Percentiles rank a stretch among this genome's conserved stretches.
Conservation (phyloP, 139 green algal genomes). For the Deuterostichococcus epilithicus region DNA sequence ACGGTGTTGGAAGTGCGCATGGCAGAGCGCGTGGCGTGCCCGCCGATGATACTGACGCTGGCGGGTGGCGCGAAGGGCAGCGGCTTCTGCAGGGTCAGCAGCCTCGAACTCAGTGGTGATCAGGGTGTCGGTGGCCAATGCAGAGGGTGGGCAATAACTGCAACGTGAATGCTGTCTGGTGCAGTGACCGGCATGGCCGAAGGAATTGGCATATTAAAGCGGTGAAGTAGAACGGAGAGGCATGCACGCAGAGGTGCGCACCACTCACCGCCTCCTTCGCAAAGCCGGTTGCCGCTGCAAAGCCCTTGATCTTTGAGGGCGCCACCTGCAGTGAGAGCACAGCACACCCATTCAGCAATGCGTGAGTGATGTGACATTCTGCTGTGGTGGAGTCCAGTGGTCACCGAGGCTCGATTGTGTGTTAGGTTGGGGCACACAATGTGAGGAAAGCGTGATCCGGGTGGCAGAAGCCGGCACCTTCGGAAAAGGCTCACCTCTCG, state of each 20-base stretch:
- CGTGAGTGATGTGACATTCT: background rate
- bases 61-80: conserved; percentile 36
- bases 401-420: conserved; percentile 9
- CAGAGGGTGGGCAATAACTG: conserved; percentile 2
- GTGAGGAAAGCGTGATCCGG: no score
- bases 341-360: no score
- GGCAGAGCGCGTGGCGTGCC: conserved; percentile 20
- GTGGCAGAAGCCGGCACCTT: no score
- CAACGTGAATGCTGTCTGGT: background rate
- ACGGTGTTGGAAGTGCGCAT: conserved; percentile 18
- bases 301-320: background rate
- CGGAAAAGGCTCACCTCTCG: conserved; percentile 25
- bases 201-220: no score
- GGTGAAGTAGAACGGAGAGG: no score
- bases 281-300: conserved; percentile 1
- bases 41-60: conserved; percentile 33
- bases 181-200: background rate
- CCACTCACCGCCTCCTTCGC: background rate
- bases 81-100: background rate
- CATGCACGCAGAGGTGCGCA: background rate
- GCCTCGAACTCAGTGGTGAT: background rate
- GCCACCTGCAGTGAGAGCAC: background rate
- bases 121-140: background rate
- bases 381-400: background rate
- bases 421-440: no score